A percentile compares a stretch with the other conserved stretches of the same genome.
phyloP scores from a whole-genome alignment of 306 rosid genomes.

The Potentilla sterilis region DNA sequence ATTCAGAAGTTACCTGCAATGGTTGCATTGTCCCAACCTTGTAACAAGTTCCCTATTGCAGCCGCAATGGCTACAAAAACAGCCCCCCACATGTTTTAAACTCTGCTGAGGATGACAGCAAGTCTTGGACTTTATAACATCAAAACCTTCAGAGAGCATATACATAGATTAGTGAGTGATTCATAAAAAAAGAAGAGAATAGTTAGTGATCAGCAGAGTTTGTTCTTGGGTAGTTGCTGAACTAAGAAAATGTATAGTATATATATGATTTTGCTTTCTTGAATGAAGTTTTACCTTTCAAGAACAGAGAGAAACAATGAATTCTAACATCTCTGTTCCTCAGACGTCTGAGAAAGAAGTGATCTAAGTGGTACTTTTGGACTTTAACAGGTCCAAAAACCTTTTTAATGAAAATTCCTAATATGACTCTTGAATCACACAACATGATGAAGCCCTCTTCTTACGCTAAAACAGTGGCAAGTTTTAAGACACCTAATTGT shows the following conservation, averaged over 20 bases:
- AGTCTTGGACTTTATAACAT: constrained; percentile 2
- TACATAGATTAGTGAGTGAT: background rate
- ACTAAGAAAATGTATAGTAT: background rate
- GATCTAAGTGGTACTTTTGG: background rate
- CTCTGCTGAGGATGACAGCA: background rate
- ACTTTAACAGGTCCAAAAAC: background rate
- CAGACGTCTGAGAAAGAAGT: constrained; percentile 4
- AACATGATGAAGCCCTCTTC: constrained; percentile 19
- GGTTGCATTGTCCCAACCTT: constrained; percentile 48
- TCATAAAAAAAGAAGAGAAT: too few species aligned
- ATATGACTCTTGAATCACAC: constrained; percentile 19
- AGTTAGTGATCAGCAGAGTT: background rate
- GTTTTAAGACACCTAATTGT: background rate
- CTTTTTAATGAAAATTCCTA: background rate
- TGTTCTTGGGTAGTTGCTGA: background rate
- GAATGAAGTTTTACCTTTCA: constrained; percentile 5
- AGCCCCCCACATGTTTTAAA: constrained; percentile 30
- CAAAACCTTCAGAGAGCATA: background rate
- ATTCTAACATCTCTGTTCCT: background rate
- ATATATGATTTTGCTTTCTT: background rate
- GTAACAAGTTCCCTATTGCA: constrained; percentile 38
- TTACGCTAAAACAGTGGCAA: constrained; percentile 3
- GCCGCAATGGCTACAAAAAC: constrained; percentile 39
- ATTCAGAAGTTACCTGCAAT: constrained; percentile 33
- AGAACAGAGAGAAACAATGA: background rate